Percentiles rank a stretch among this genome's conserved stretches.
These are phyloP conservation scores for Carex scoparia DNA, from an alignment of 176 grass and related monocot species.

Conservation along the genomic window DNA sequence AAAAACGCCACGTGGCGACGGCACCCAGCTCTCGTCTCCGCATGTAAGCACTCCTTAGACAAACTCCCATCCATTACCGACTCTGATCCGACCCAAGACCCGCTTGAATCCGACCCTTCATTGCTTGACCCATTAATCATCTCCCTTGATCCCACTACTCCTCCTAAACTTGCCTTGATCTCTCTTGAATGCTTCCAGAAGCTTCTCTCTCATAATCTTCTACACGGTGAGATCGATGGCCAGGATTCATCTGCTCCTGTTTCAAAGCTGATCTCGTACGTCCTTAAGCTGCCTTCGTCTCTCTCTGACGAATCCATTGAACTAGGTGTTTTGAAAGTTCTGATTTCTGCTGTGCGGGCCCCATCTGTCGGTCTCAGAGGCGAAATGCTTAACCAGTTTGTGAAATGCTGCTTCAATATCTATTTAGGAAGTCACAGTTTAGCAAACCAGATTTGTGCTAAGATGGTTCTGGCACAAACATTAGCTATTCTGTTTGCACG, in stretches of 20 bases:
- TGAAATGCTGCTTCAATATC: slow-evolving; percentile 82
- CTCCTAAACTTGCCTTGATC: slow-evolving; percentile 71
- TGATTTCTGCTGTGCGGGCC: slow-evolving; percentile 69
- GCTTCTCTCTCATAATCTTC: slow-evolving; percentile 58
- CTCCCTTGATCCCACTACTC: slow-evolving; percentile 57
- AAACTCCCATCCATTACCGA: slow-evolving; percentile 47
- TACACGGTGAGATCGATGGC: slow-evolving; percentile 53
- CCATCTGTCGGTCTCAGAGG: slow-evolving; percentile 46
- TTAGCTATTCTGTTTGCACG: slow-evolving; percentile 56
- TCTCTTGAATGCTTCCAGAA: slow-evolving; percentile 64
- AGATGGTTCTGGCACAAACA: slow-evolving; percentile 91
- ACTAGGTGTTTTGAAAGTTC: slow-evolving; percentile 59
- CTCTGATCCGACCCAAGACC: slow-evolving; percentile 11
- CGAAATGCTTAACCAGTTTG: slow-evolving; percentile 61
- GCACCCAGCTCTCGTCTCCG: slow-evolving; percentile 74
- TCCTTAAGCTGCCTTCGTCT: slow-evolving; percentile 44
- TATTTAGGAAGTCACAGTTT: slow-evolving; percentile 81
- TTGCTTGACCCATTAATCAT: slow-evolving; percentile 50
- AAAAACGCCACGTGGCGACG: slow-evolving; percentile 90
- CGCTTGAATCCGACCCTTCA: slow-evolving; percentile 39
- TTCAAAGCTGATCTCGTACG: slow-evolving; percentile 45
- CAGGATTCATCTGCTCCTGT: slow-evolving; percentile 26
- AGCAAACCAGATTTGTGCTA: slow-evolving; percentile 80
- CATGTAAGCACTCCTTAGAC: slow-evolving; percentile 75
- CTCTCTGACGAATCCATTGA: slow-evolving; percentile 68